A percentile compares a stretch with the other conserved stretches of the same genome.
phyloP scores from a whole-genome alignment of 371 early-diverging fungal genomes.

The Chytridium lagenaria region DNA sequence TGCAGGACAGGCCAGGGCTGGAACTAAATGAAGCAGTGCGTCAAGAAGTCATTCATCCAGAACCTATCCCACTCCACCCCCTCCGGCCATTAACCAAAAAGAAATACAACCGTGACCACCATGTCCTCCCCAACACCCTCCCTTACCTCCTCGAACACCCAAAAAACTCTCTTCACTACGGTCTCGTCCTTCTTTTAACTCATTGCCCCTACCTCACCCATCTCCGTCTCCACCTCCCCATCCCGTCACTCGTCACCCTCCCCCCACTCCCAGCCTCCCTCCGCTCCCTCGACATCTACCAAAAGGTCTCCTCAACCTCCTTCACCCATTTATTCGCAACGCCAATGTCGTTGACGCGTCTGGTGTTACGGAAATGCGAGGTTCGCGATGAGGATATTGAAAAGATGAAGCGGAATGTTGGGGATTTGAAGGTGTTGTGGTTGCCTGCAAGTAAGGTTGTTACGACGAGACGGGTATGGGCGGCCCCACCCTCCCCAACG shows the following conservation, averaged over 20 bases:
- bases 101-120: neutral
- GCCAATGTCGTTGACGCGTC: neutral
- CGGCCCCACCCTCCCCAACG: constrained; percentile 2
- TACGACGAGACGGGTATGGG: neutral
- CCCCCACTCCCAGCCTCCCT: neutral
- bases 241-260: neutral
- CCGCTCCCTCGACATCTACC: constrained; percentile 1
- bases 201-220: constrained; percentile 19
- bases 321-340: no score
- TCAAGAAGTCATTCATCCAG: neutral
- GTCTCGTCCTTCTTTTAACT: constrained; percentile 1
- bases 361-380: constrained; percentile 1
- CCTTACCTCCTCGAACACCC: neutral
- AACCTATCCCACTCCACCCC: neutral
- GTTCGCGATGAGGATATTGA: neutral
- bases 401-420: neutral
- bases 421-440: neutral
- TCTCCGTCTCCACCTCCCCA: constrained; percentile 20
- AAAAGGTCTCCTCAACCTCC: constrained; percentile 10
- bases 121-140: neutral
- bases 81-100: constrained; percentile 1
- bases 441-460: neutral
- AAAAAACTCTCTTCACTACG: constrained; percentile 13
- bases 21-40: neutral
- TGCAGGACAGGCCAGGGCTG: neutral